A percentile compares a stretch with the other conserved stretches of the same genome.
Evolutionary conservation across 176 grass and related monocot genomes (phyloP).

Genomic region (Musa beccarii): DNA sequence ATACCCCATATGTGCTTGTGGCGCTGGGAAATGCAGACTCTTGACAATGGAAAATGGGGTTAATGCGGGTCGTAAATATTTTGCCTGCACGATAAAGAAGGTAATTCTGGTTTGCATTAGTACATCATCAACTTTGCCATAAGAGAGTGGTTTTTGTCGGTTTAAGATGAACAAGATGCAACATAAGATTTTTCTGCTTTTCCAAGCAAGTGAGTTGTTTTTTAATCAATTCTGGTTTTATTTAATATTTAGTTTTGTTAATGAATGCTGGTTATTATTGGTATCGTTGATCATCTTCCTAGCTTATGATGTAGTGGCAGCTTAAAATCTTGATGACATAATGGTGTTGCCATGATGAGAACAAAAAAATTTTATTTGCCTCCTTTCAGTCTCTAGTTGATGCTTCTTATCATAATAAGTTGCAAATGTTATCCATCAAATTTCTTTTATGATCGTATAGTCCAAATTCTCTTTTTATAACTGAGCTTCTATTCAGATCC

Average conservation of each 20-base stretch:
- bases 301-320: neutral
- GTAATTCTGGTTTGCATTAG: constrained; percentile 24
- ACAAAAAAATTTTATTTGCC: neutral
- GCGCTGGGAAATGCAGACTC: constrained; percentile 39
- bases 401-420: too few relatives aligned
- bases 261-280: neutral
- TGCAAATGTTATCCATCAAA: too few relatives aligned
- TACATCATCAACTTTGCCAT: neutral
- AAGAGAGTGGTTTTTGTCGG: neutral
- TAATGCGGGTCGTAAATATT: constrained; percentile 26
- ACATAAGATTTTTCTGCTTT: neutral
- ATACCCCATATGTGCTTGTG: constrained; percentile 37
- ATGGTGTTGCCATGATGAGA: neutral
- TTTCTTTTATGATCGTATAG: too few relatives aligned
- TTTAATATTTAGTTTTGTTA: neutral
- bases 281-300: too few relatives aligned
- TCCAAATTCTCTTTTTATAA: too few relatives aligned
- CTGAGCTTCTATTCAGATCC: too few relatives aligned
- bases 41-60: constrained; percentile 10
- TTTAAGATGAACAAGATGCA: neutral
- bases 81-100: constrained; percentile 47
- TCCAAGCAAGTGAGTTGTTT: neutral
- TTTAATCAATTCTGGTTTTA: neutral
- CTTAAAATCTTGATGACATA: neutral
- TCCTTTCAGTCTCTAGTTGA: neutral